Base-by-base conservation (phyloP, 768 basidiomycete species). In the Zangia roseola region DNA sequence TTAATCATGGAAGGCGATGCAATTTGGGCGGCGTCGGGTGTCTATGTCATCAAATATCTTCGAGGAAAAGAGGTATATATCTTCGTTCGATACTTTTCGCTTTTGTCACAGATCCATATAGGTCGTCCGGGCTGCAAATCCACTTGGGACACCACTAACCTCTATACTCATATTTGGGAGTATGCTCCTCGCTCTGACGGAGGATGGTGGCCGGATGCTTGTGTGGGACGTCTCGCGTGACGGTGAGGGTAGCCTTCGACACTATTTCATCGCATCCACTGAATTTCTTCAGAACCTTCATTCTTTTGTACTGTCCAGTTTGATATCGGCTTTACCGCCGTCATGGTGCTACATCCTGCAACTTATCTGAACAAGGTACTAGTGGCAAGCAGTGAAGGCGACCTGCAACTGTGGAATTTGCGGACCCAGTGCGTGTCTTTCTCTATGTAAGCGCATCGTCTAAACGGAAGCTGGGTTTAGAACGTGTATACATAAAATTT, bases 331-430 rank as follows among this genome's bases (percentile, higher is more conserved):
- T 98, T 98, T 67, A 86, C 84, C 2, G 94, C 94, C n/a, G 87
- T 82, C 5, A 77, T 76, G 23, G 73, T 97, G 36, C 75, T 97
- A 6, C 97, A 99, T 64, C 97, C 97, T 3, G 86, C 93, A 1
- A 98, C 97, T 12, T 98, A 98, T 69, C 68, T 99, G 43, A 98
- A 99, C 74, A 99, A 99, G 71, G 76, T 98, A 1, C 74, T 98
- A 1, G 80, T 98, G 10, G 82, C 86, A 4, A 90, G 91, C 58
- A 78, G 72, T 47, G 78, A 94, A 65, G 97, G 97, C 4, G 73
- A 70, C 36, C 70, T 98, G 59, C 90, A 97, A 52, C 69, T 99
- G n/a, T 98, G 93, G 93, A 99, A 98, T 67, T 83, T 92, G 54
- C 78, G 84, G 8, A 86, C 93, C 10, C 79, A 80, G 91, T 91